Conservation (phyloP, 192 early-diverging fungal species). For the Rhizoclosmatium sp. region DNA sequence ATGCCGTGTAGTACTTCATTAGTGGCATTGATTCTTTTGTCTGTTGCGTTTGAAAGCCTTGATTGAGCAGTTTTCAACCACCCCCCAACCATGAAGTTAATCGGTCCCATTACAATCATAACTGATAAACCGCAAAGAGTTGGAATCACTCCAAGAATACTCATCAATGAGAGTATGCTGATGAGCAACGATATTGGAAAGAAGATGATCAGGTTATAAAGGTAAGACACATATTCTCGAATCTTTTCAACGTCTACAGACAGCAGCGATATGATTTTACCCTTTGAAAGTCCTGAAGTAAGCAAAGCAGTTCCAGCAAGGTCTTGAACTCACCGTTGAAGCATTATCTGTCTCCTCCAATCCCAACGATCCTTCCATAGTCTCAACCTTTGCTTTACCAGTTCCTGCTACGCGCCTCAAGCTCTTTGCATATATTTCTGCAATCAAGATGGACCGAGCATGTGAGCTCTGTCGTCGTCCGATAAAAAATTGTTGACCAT, state of each 20-base stretch:
- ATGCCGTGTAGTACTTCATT: slow-evolving; percentile 85
- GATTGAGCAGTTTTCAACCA: slow-evolving; percentile 43
- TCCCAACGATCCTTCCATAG: slow-evolving; percentile 6
- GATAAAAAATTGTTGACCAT: slow-evolving; percentile 54
- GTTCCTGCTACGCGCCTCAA: slow-evolving; percentile 30
- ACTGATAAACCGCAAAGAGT: slow-evolving; percentile 46
- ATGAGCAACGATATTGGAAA: slow-evolving; percentile 37
- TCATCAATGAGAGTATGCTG: slow-evolving; percentile 30
- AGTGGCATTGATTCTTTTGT: slow-evolving; percentile 81
- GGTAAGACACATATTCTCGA: slow-evolving; percentile 39
- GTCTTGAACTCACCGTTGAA: slow-evolving; percentile 6
- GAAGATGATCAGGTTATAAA: slow-evolving; percentile 10
- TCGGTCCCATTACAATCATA: slow-evolving; percentile 40
- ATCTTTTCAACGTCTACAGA: slow-evolving; percentile 55
- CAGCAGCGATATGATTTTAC: slow-evolving; percentile 58
- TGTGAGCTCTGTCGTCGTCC: slow-evolving; percentile 42
- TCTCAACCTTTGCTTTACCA: neutral
- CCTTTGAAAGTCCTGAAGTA: slow-evolving; percentile 17
- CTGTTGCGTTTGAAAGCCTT: slow-evolving; percentile 47
- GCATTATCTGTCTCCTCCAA: slow-evolving; percentile 46
- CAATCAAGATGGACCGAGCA: slow-evolving; percentile 42
- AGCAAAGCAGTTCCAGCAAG: neutral
- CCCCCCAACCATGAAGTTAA: slow-evolving; percentile 34
- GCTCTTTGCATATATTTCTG: slow-evolving; percentile 47
- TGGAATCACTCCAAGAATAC: slow-evolving; percentile 41